A percentile compares a stretch with the other conserved stretches of the same genome.
phyloP scores from a whole-genome alignment of 805 yeast genomes.

The Wickerhamomyces tratensis region DNA sequence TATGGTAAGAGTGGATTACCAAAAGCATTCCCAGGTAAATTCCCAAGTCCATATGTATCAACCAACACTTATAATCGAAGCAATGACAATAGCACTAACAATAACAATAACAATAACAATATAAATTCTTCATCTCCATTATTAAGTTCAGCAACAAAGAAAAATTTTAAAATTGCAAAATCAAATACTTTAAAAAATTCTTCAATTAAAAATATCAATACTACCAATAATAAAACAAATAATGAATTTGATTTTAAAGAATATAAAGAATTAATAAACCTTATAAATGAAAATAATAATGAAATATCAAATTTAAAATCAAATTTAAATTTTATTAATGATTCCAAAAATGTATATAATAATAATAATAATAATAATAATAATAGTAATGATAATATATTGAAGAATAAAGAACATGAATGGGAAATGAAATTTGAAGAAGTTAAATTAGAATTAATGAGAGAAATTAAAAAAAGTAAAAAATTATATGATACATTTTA shows the following conservation, averaged over 20 bases:
- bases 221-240: too few relatives aligned
- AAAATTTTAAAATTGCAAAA: slow-evolving; percentile 11
- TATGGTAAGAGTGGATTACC: slow-evolving; percentile 8
- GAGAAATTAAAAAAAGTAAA: slow-evolving; percentile 24
- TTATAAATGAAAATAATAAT: too few relatives aligned
- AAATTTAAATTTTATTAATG: too few relatives aligned
- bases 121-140: slow-evolving; percentile 1
- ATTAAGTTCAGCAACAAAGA: slow-evolving; percentile 10
- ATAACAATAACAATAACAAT: neutral
- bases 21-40: slow-evolving; percentile 16
- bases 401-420: slow-evolving; percentile 2
- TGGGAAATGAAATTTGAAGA: slow-evolving; percentile 14
- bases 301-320: too few relatives aligned
- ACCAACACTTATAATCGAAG: neutral
- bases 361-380: slow-evolving; percentile 9
- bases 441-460: slow-evolving; percentile 20
- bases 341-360: too few relatives aligned
- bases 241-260: too few relatives aligned
- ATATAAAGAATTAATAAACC: too few relatives aligned
- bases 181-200: slow-evolving; percentile 7
- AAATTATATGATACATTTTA: slow-evolving; percentile 25
- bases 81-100: neutral
- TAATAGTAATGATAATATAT: slow-evolving; percentile 8
- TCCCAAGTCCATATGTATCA: slow-evolving; percentile 12
- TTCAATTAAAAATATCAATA: too few relatives aligned